Evolutionary conservation across 441 rosid genomes (phyloP).

Genomic region (Bocquillonia castaneifolia): DNA sequence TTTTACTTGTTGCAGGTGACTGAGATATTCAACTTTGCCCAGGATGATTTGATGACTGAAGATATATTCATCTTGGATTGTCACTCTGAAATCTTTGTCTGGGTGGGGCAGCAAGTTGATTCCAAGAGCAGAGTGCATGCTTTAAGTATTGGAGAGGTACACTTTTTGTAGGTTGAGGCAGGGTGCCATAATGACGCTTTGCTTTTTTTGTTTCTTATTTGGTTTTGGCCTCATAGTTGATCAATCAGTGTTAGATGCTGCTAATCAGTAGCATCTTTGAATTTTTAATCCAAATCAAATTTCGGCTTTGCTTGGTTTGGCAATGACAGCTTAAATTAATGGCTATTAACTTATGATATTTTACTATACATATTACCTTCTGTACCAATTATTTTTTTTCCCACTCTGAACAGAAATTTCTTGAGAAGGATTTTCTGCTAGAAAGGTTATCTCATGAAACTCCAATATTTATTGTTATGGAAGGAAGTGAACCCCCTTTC

Average conservation of each 20-base stretch:
- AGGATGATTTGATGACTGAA: slow-evolving; percentile 95
- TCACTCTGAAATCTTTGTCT: slow-evolving; percentile 77
- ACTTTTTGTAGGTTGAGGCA: slow-evolving; percentile 9
- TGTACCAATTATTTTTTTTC: neutral
- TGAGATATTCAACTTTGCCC: slow-evolving; percentile 77
- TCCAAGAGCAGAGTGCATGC: slow-evolving; percentile 58
- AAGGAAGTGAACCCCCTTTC: slow-evolving; percentile 92
- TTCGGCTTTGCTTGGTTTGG: neutral
- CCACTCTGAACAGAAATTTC: slow-evolving; percentile 57
- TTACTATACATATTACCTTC: neutral
- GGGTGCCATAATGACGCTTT: neutral
- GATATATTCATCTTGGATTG: slow-evolving; percentile 87
- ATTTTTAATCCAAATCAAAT: neutral
- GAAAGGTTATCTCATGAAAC: slow-evolving; percentile 66
- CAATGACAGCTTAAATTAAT: neutral
- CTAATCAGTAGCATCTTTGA: too few relatives aligned
- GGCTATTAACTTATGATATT: neutral
- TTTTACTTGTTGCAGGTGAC: slow-evolving; percentile 43
- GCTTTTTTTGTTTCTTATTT: neutral
- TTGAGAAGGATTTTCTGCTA: slow-evolving; percentile 68
- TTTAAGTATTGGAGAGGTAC: slow-evolving; percentile 79
- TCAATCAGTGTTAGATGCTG: too few relatives aligned
- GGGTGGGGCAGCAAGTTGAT: slow-evolving; percentile 93
- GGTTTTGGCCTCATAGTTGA: neutral
- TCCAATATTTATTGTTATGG: slow-evolving; percentile 69